Conservation (phyloP, 768 basidiomycete genomes). For the Amanita muscaria region DNA sequence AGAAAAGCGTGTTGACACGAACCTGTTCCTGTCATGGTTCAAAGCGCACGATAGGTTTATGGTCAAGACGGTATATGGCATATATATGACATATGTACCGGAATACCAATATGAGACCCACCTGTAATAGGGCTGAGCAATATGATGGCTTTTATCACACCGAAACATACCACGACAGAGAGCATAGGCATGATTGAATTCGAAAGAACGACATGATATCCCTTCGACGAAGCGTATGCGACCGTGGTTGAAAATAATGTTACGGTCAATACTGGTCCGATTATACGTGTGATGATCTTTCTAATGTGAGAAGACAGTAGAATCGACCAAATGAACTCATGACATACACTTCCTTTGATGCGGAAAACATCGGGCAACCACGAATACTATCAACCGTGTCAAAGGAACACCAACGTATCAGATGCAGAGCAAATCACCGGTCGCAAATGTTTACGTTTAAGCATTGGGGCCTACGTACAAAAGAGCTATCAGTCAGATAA, state of each 20-base stretch:
- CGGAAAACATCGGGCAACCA: conserved; percentile 88
- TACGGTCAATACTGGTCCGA: conserved; percentile 79
- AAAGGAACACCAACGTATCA: neutral
- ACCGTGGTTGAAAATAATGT: conserved; percentile 63
- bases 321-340: neutral
- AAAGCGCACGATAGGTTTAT: neutral
- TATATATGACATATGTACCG: conserved; percentile 36
- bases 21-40: conserved; percentile 51
- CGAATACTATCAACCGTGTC: conserved; percentile 46
- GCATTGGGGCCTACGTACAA: conserved; percentile 27
- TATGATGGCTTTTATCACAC: conserved; percentile 1
- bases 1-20: conserved; percentile 2
- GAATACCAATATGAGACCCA: conserved; percentile 84
- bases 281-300: conserved; percentile 62
- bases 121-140: conserved; percentile 30
- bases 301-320: conserved; percentile 6
- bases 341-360: conserved; percentile 70
- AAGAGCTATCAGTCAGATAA: neutral
- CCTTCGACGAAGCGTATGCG: conserved; percentile 49
- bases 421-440: conserved; percentile 26
- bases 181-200: conserved; percentile 84
- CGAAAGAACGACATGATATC: conserved; percentile 53
- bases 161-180: conserved; percentile 70
- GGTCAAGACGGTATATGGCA: neutral
- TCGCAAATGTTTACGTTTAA: conserved; percentile 45